Percentiles rank a stretch among this genome's conserved stretches.
Conservation (phyloP, 148 eudicot genomes). For the Arctostaphylos glauca region DNA sequence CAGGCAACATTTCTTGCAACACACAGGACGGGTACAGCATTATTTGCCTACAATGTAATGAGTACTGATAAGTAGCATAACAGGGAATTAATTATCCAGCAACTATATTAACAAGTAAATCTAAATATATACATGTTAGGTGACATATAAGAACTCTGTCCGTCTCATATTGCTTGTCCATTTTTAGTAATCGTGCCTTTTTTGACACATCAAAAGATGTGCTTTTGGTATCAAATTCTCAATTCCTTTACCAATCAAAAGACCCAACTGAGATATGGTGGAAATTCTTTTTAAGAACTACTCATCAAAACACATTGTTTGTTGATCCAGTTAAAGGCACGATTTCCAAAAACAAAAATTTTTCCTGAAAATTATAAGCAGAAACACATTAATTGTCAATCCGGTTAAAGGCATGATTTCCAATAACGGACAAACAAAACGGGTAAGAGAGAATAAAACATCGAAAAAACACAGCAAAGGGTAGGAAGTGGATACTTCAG, state of each 20-base stretch:
- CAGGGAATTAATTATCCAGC: not conserved
- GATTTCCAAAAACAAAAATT: not conserved
- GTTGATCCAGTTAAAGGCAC: not conserved
- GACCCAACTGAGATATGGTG: not conserved
- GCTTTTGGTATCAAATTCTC: not conserved
- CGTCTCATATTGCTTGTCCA: not conserved
- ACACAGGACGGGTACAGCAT: slow-evolving; percentile 82
- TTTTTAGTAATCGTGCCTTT: not conserved
- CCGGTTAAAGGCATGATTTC: not conserved
- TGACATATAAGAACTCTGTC: not conserved
- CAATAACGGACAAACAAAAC: not conserved
- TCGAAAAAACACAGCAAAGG: not conserved
- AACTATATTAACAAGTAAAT: not conserved
- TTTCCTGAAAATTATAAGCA: not conserved
- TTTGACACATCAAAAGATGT: not conserved
- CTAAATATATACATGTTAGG: not conserved
- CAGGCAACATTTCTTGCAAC: slow-evolving; percentile 98
- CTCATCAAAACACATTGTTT: not conserved
- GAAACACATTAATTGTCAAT: not conserved
- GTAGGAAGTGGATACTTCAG: slow-evolving; percentile 57
- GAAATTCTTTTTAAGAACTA: not conserved
- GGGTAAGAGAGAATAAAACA: not conserved
- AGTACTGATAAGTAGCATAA: slow-evolving; percentile 11
- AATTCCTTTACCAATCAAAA: not conserved
- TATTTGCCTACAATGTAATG: slow-evolving; percentile 59